Conservation (phyloP, 1,284 basidiomycete species). For the Boletus calvinii region DNA sequence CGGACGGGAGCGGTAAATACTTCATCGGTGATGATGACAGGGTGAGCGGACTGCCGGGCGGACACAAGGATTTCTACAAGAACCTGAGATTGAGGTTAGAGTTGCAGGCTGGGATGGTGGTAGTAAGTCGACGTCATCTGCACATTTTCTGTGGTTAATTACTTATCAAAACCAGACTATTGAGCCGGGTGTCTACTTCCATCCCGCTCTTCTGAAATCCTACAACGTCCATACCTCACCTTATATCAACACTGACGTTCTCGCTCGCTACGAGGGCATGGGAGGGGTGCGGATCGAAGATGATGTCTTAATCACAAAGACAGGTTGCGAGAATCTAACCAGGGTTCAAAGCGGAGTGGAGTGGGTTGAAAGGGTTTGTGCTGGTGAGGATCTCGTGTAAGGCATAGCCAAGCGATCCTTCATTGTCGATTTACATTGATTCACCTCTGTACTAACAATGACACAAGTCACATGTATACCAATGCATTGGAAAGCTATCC, state of each 20-base stretch:
- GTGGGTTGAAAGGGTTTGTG: constrained; percentile 78
- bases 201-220: constrained; percentile 71
- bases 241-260: constrained; percentile 68
- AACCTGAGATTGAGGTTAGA: constrained; percentile 76
- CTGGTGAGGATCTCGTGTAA: constrained; percentile 43
- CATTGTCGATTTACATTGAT: not conserved
- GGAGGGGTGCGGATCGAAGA: constrained; percentile 93
- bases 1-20: constrained; percentile 46
- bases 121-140: constrained; percentile 48
- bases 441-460: constrained; percentile 4
- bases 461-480: constrained; percentile 1
- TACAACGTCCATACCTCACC: constrained; percentile 55
- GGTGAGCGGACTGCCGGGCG: constrained; percentile 33
- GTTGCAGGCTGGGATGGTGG: constrained; percentile 77
- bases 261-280: constrained; percentile 73
- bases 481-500: not conserved
- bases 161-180: constrained; percentile 54
- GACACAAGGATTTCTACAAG: constrained; percentile 59
- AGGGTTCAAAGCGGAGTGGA: constrained; percentile 74
- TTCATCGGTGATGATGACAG: constrained; percentile 13
- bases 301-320: constrained; percentile 70
- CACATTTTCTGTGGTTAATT: not conserved
- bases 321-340: constrained; percentile 75
- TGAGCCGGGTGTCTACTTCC: constrained; percentile 89
- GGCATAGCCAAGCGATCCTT: not conserved